These are phyloP conservation scores for Syzygium malaccense DNA, from an alignment of 441 rosid genomes.

Conservation along the genomic window DNA sequence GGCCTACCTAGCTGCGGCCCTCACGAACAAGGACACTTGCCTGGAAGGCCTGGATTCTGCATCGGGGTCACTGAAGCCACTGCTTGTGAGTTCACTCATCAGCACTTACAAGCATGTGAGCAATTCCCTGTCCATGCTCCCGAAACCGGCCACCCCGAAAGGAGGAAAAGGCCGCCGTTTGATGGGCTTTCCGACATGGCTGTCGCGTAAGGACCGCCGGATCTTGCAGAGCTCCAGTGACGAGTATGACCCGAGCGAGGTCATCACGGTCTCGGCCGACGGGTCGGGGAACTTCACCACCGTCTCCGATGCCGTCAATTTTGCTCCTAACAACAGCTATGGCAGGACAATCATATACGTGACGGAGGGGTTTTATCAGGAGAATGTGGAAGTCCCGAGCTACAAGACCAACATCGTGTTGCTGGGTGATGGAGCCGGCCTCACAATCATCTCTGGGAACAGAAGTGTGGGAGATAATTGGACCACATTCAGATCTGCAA, in stretches of 20 bases:
- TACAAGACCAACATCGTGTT: conserved; percentile 46
- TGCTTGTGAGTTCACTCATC: conserved; percentile 31
- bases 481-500: conserved; percentile 92
- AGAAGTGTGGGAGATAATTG: conserved; percentile 65
- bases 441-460: conserved; percentile 51
- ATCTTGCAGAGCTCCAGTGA: conserved; percentile 34
- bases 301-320: conserved; percentile 54
- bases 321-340: conserved; percentile 55
- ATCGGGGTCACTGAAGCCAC: conserved; percentile 53
- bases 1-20: conserved; percentile 62
- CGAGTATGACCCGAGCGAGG: conserved; percentile 43
- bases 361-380: conserved; percentile 53
- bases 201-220: conserved; percentile 36
- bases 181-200: conserved; percentile 27
- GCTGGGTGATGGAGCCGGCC: conserved; percentile 61
- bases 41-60: conserved; percentile 72
- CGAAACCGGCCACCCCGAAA: conserved; percentile 15
- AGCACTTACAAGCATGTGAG: conserved; percentile 60
- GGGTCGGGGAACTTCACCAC: conserved; percentile 67
- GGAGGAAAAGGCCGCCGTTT: conserved; percentile 2
- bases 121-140: conserved; percentile 64
- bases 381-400: conserved; percentile 57
- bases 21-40: conserved; percentile 88
- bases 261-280: conserved; percentile 56
- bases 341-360: conserved; percentile 41